Evolutionary conservation across 768 basidiomycete species (phyloP).

Genomic region (Lepiota venenata): DNA sequence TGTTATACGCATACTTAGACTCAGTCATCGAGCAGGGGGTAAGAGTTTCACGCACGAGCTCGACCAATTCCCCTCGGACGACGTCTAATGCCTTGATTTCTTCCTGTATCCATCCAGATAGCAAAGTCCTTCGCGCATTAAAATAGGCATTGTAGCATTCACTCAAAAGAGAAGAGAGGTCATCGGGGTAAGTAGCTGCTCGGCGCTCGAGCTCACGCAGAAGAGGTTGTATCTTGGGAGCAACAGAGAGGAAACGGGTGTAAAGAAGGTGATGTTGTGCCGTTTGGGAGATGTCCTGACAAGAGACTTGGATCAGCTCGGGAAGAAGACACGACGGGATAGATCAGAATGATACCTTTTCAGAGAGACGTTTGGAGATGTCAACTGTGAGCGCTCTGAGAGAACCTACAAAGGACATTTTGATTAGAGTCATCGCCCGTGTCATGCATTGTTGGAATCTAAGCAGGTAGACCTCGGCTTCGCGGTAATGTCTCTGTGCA

Average conservation of each 20-base stretch:
- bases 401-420: conserved; percentile 92
- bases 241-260: conserved; percentile 77
- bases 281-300: conserved; percentile 71
- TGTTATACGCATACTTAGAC: background rate
- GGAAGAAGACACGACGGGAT: background rate
- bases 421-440: conserved; percentile 95
- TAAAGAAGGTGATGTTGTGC: conserved; percentile 86
- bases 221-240: conserved; percentile 70
- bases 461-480: conserved; percentile 92
- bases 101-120: conserved; percentile 70
- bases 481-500: conserved; percentile 79
- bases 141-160: conserved; percentile 93
- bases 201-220: conserved; percentile 84
- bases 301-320: background rate
- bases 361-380: conserved; percentile 67
- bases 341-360: conserved; percentile 50
- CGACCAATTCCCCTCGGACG: conserved; percentile 76
- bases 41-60: conserved; percentile 51
- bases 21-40: background rate
- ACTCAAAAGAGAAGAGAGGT: conserved; percentile 70
- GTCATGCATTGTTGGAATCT: conserved; percentile 99
- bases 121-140: conserved; percentile 61
- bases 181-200: conserved; percentile 74
- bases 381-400: conserved; percentile 78
- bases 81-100: conserved; percentile 87